A percentile compares a stretch with the other conserved stretches of the same genome.
These are phyloP conservation scores for Candida arabinofermentans DNA, from an alignment of 805 yeast species.

Conservation along the genomic window DNA sequence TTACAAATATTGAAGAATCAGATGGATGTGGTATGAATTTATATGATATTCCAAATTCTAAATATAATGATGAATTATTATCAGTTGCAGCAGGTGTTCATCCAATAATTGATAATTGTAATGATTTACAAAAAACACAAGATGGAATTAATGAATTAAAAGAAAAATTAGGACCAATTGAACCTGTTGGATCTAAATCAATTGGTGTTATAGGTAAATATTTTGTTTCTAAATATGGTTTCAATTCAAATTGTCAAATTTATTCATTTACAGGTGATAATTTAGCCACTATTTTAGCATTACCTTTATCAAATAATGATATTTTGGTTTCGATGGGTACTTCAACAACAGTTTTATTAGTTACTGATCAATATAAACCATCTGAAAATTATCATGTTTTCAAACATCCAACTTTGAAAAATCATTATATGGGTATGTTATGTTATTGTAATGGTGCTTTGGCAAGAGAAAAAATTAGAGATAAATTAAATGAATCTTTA, in stretches of 20 bases:
- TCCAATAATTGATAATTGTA: constrained; percentile 35
- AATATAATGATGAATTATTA: constrained; percentile 55
- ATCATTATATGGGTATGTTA: constrained; percentile 88
- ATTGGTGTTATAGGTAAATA: constrained; percentile 55
- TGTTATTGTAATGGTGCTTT: constrained; percentile 90
- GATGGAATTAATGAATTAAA: constrained; percentile 39
- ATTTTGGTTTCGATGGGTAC: constrained; percentile 83
- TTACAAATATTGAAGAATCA: constrained; percentile 67
- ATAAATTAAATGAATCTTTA: constrained; percentile 45
- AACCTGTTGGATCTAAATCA: constrained; percentile 44
- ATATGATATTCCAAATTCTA: constrained; percentile 59
- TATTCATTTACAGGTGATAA: constrained; percentile 89
- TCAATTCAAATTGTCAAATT: constrained; percentile 51
- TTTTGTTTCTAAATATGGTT: constrained; percentile 62
- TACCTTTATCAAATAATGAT: constrained; percentile 75
- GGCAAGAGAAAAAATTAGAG: constrained; percentile 75
- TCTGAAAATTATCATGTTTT: constrained; percentile 82
- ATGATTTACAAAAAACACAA: constrained; percentile 19
- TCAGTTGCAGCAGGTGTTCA: constrained; percentile 51
- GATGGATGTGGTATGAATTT: constrained; percentile 95
- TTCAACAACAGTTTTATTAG: constrained; percentile 81
- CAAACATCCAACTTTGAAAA: constrained; percentile 76
- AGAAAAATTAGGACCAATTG: constrained; percentile 50
- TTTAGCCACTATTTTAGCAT: constrained; percentile 78
- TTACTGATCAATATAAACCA: constrained; percentile 74